Percentiles rank a stretch among this genome's conserved stretches.
These are phyloP conservation scores for Trametes cinnabarina DNA, from an alignment of 768 basidiomycete genomes.

Conservation along the genomic window DNA sequence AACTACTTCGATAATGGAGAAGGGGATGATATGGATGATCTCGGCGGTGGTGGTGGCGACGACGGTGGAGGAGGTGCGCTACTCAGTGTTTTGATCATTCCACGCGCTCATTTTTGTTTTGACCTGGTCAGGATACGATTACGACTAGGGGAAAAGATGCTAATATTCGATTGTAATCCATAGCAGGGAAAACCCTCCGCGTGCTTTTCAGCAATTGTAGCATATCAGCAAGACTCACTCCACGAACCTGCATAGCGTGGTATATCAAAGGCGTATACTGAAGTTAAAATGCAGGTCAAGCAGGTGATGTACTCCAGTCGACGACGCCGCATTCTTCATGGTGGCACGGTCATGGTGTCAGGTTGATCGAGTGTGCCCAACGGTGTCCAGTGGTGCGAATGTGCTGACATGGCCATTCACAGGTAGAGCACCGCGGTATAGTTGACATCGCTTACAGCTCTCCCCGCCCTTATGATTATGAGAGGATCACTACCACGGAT, in stretches of 20 bases:
- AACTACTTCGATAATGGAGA: slow-evolving; percentile 93
- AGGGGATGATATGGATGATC: slow-evolving; percentile 74
- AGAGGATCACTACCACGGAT: too few relatives aligned
- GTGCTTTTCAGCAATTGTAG: not conserved
- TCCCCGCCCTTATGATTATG: too few relatives aligned
- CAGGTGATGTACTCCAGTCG: too few relatives aligned
- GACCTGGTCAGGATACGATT: slow-evolving; percentile 23
- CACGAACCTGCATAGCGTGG: not conserved
- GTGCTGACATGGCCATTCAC: too few relatives aligned
- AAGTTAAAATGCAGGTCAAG: too few relatives aligned
- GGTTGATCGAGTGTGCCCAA: too few relatives aligned
- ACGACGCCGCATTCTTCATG: too few relatives aligned
- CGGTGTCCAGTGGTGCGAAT: too few relatives aligned
- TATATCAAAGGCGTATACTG: not conserved
- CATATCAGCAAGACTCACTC: not conserved
- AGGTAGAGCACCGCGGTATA: too few relatives aligned
- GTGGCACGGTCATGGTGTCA: too few relatives aligned
- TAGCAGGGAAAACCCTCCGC: not conserved
- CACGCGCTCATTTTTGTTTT: not conserved
- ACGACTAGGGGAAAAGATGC: slow-evolving; percentile 15
- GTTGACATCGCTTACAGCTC: too few relatives aligned
- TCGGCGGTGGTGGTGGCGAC: slow-evolving; percentile 65
- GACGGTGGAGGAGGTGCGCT: slow-evolving; percentile 58
- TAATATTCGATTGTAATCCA: not conserved
- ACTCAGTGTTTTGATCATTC: not conserved